These are phyloP conservation scores for Erodium moschatum DNA, from an alignment of 441 rosid genomes.

Conservation along the genomic window DNA sequence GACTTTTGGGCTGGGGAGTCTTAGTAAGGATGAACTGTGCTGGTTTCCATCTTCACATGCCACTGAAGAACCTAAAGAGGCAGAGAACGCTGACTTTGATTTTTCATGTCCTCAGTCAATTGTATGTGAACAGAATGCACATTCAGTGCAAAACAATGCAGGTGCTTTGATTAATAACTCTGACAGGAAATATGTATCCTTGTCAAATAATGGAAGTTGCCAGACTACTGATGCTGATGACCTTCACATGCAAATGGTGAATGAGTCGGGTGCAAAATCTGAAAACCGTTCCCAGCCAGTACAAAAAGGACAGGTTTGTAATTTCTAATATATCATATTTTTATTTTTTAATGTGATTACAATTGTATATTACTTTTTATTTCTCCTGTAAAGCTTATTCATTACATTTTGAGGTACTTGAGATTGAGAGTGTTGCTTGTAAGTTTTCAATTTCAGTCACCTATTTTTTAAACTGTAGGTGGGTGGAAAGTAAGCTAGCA, in stretches of 20 bases:
- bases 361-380: neutral
- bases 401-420: neutral
- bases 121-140: conserved; percentile 31
- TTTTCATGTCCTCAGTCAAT: conserved; percentile 18
- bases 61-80: conserved; percentile 43
- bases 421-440: neutral
- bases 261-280: conserved; percentile 33
- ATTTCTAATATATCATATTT: neutral
- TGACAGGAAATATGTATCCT: conserved; percentile 25
- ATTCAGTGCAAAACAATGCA: conserved; percentile 31
- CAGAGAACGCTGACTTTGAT: conserved; percentile 37
- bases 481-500: neutral
- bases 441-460: conserved; percentile 1
- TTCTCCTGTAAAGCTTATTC: neutral
- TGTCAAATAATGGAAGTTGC: conserved; percentile 29
- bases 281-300: conserved; percentile 34
- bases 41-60: conserved; percentile 62
- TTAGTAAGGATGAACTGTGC: conserved; percentile 52
- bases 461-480: neutral
- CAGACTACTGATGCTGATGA: conserved; percentile 23
- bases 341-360: neutral
- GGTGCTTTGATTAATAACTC: conserved; percentile 32
- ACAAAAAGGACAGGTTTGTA: conserved; percentile 45
- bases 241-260: conserved; percentile 26
- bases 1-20: conserved; percentile 58